Percentiles rank a stretch among this genome's conserved stretches.
Evolutionary conservation across 768 basidiomycete genomes (phyloP).

Genomic region (Lactifluus piperatus): DNA sequence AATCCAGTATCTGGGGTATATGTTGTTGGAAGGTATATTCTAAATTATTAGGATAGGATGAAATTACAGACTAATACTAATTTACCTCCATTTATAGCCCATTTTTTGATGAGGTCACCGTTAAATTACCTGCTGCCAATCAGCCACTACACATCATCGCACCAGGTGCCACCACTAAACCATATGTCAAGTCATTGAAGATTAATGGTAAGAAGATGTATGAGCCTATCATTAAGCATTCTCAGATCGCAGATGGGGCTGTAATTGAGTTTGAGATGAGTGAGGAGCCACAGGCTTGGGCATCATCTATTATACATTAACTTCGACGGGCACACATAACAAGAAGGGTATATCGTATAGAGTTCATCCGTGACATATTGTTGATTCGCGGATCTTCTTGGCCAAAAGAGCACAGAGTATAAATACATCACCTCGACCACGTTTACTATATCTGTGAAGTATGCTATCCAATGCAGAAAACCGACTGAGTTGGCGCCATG

Average conservation of each 20-base stretch:
- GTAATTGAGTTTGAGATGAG: constrained; percentile 61
- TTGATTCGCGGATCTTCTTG: too few relatives aligned
- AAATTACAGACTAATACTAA: background rate
- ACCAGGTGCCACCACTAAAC: background rate
- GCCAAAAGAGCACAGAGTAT: too few relatives aligned
- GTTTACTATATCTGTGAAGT: too few relatives aligned
- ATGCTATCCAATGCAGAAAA: too few relatives aligned
- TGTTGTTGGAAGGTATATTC: constrained; percentile 25
- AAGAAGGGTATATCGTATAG: too few relatives aligned
- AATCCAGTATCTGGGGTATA: constrained; percentile 73
- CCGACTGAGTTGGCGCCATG: too few relatives aligned
- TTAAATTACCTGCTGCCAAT: background rate
- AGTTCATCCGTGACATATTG: too few relatives aligned
- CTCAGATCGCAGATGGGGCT: constrained; percentile 51
- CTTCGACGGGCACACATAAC: too few relatives aligned
- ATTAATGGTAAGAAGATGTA: background rate
- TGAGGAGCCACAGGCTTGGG: constrained; percentile 35
- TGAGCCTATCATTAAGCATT: constrained; percentile 44
- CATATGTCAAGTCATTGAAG: background rate
- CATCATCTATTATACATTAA: background rate
- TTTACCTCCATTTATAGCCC: background rate
- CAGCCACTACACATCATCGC: background rate
- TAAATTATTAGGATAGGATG: background rate
- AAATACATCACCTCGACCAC: too few relatives aligned
- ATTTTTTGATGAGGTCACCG: background rate